Evolutionary conservation across 2,329 filamentous ascomycete species (phyloP).

Genomic region (Aspergillus oerlinghausenensis): DNA sequence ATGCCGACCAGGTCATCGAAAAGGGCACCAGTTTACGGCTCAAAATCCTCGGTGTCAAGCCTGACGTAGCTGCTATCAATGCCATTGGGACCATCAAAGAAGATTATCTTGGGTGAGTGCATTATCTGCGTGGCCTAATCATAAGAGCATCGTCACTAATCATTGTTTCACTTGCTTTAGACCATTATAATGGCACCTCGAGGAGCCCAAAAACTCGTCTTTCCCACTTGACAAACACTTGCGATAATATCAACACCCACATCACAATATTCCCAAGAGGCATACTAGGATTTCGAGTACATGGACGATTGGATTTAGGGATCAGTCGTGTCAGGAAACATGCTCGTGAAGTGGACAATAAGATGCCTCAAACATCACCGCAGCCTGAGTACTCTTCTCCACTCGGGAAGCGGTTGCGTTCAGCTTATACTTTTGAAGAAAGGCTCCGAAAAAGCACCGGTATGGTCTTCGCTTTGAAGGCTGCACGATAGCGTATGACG

Average conservation of each 20-base stretch:
- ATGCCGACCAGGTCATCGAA: slow-evolving; percentile 89
- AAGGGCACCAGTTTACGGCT: slow-evolving; percentile 88
- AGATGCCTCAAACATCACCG: neutral
- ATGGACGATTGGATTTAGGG: neutral
- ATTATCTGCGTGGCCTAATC: neutral
- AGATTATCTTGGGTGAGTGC: slow-evolving; percentile 47
- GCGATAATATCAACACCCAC: slow-evolving; percentile 7
- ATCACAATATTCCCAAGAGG: neutral
- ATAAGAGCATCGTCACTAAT: slow-evolving; percentile 10
- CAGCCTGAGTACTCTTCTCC: neutral
- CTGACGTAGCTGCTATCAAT: slow-evolving; percentile 91
- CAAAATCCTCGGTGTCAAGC: slow-evolving; percentile 89
- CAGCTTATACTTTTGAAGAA: neutral
- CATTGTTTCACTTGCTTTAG: slow-evolving; percentile 10
- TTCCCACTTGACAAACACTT: slow-evolving; percentile 12
- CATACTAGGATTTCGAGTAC: slow-evolving; percentile 1
- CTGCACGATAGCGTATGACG: neutral
- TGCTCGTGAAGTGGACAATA: neutral
- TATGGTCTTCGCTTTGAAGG: neutral
- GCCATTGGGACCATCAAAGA: slow-evolving; percentile 97
- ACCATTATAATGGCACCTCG: slow-evolving; percentile 26
- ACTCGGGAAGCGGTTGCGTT: neutral
- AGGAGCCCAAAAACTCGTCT: slow-evolving; percentile 20
- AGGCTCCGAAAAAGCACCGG: neutral
- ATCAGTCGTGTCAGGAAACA: slow-evolving; percentile 1